Evolutionary conservation across 2,329 filamentous ascomycete genomes (phyloP).

Genomic region (Aspergillus unguis): DNA sequence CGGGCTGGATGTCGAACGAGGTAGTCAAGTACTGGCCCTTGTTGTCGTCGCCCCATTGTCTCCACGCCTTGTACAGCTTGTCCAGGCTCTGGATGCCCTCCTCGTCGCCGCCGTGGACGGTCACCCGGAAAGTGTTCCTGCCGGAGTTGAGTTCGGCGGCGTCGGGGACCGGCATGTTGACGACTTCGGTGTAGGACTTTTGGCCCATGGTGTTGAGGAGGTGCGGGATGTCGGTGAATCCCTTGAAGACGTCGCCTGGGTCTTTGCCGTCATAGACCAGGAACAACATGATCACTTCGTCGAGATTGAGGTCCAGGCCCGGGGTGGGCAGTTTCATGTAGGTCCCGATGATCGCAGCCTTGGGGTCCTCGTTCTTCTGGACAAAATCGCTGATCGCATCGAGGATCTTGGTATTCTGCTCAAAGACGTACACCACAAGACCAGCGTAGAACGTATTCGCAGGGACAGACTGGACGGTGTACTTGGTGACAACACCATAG

Average conservation of each 20-base stretch:
- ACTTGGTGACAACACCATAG: constrained; percentile 51
- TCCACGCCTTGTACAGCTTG: constrained; percentile 1
- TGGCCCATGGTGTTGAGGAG: constrained; percentile 1
- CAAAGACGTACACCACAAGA: constrained; percentile 5
- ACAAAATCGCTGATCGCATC: constrained; percentile 8
- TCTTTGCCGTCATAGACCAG: constrained; percentile 8
- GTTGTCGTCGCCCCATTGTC: not conserved
- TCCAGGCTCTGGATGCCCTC: constrained; percentile 2
- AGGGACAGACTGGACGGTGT: constrained; percentile 6
- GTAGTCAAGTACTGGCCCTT: constrained; percentile 6
- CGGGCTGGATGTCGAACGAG: constrained; percentile 7
- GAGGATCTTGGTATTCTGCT: constrained; percentile 1
- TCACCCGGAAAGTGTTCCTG: constrained; percentile 11
- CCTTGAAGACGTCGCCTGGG: not conserved
- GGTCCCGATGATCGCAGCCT: constrained; percentile 11
- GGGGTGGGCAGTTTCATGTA: constrained; percentile 10
- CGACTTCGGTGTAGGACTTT: constrained; percentile 3
- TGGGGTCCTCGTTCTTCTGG: constrained; percentile 8
- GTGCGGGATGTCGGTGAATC: constrained; percentile 8
- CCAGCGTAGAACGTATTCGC: constrained; percentile 9
- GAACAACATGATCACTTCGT: constrained; percentile 10
- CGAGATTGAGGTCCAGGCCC: constrained; percentile 1
- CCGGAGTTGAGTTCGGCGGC: constrained; percentile 3
- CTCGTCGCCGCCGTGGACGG: not conserved
- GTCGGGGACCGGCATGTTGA: constrained; percentile 8